A percentile compares a stretch with the other conserved stretches of the same genome.
Conservation (phyloP, 768 basidiomycete genomes). For the Boletus speciosus region DNA sequence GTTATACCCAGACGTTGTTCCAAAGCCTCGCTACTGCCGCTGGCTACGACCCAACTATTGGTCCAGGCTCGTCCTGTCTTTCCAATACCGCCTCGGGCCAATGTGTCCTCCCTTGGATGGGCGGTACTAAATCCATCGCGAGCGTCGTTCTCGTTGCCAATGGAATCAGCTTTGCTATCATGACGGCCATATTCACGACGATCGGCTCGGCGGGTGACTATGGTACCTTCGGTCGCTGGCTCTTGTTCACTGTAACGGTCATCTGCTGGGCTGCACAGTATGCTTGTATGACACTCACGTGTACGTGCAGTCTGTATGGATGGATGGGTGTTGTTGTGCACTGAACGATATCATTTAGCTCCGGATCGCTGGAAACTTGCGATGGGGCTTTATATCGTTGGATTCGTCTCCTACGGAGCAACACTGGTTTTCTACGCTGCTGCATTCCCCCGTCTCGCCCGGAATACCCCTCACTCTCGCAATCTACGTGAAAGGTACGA, state of each 20-base stretch:
- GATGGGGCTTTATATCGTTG: slow-evolving; percentile 77
- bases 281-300: slow-evolving; percentile 67
- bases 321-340: not conserved
- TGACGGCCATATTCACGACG: slow-evolving; percentile 80
- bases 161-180: slow-evolving; percentile 72
- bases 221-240: slow-evolving; percentile 66
- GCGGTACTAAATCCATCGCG: slow-evolving; percentile 68
- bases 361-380: slow-evolving; percentile 70
- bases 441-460: slow-evolving; percentile 73
- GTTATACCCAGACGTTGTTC: slow-evolving; percentile 71
- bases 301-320: slow-evolving; percentile 35
- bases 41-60: slow-evolving; percentile 69
- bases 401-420: slow-evolving; percentile 76
- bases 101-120: slow-evolving; percentile 76
- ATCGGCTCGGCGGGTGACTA: slow-evolving; percentile 47
- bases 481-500: slow-evolving; percentile 53
- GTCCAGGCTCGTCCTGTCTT: slow-evolving; percentile 67
- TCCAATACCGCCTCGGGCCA: slow-evolving; percentile 57
- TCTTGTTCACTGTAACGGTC: slow-evolving; percentile 65
- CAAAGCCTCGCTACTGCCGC: slow-evolving; percentile 68
- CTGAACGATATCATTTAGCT: slow-evolving; percentile 33
- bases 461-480: slow-evolving; percentile 67
- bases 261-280: slow-evolving; percentile 83
- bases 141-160: slow-evolving; percentile 77
- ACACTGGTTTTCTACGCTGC: slow-evolving; percentile 81